These are phyloP conservation scores for Blastocystis sp. DNA, from an alignment of 352 stramenopile genomes.

Conservation along the genomic window DNA sequence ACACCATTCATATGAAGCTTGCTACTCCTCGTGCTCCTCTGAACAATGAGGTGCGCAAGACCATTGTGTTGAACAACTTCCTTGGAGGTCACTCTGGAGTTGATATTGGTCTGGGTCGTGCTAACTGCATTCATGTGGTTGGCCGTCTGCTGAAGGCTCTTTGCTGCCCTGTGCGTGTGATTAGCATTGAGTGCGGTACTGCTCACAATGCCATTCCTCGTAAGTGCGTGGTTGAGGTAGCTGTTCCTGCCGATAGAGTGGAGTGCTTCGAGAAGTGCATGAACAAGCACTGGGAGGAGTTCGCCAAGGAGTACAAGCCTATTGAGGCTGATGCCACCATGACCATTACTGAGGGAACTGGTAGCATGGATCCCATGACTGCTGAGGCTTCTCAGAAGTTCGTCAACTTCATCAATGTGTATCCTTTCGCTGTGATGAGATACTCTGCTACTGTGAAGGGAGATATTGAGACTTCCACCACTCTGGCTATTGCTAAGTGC, in stretches of 20 bases:
- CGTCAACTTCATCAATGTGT: slow-evolving; percentile 62
- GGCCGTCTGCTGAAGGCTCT: slow-evolving; percentile 58
- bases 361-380: slow-evolving; percentile 29
- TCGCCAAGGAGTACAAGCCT: slow-evolving; percentile 56
- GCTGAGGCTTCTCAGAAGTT: slow-evolving; percentile 40
- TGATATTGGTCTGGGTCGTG: slow-evolving; percentile 66
- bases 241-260: slow-evolving; percentile 63
- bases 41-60: slow-evolving; percentile 33
- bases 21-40: slow-evolving; percentile 1
- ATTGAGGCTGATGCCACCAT: slow-evolving; percentile 54
- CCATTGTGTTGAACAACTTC: slow-evolving; percentile 65
- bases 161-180: slow-evolving; percentile 61
- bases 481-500: slow-evolving; percentile 39
- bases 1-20: slow-evolving; percentile 64
- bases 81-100: slow-evolving; percentile 67
- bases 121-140: slow-evolving; percentile 63
- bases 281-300: slow-evolving; percentile 59
- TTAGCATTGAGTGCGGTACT: slow-evolving; percentile 65
- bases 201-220: slow-evolving; percentile 69
- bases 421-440: slow-evolving; percentile 56
- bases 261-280: slow-evolving; percentile 63
- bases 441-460: slow-evolving; percentile 34
- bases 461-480: slow-evolving; percentile 58
- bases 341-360: slow-evolving; percentile 1
- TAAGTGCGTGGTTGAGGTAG: slow-evolving; percentile 66